These are phyloP conservation scores for Ephemerocybe angulata DNA, from an alignment of 768 basidiomycete genomes.

Conservation along the genomic window DNA sequence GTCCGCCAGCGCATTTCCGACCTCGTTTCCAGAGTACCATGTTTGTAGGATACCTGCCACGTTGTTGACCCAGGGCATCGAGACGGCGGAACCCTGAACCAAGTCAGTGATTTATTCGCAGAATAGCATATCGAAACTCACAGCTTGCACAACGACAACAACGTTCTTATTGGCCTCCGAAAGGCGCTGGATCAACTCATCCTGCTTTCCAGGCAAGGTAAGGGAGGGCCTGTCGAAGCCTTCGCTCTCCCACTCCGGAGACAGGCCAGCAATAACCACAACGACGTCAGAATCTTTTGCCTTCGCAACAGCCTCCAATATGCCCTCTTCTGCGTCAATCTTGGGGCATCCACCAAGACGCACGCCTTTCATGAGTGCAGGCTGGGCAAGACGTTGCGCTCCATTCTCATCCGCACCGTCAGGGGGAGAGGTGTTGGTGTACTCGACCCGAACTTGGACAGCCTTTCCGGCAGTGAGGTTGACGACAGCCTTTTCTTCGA, in stretches of 20 bases:
- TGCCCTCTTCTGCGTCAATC: slow-evolving; percentile 53
- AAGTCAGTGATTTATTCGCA: background rate
- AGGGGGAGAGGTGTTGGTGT: slow-evolving; percentile 57
- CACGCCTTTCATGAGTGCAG: slow-evolving; percentile 66
- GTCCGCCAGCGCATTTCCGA: slow-evolving; percentile 62
- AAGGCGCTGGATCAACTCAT: slow-evolving; percentile 54
- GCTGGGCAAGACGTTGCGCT: slow-evolving; percentile 49
- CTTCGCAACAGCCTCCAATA: slow-evolving; percentile 51
- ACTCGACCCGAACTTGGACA: slow-evolving; percentile 56
- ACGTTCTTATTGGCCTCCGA: slow-evolving; percentile 54
- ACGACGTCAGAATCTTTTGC: slow-evolving; percentile 55
- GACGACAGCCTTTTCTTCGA: slow-evolving; percentile 56
- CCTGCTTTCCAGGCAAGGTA: slow-evolving; percentile 53
- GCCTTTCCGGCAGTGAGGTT: slow-evolving; percentile 42
- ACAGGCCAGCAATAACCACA: slow-evolving; percentile 56
- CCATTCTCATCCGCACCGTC: slow-evolving; percentile 39
- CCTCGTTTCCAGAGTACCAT: slow-evolving; percentile 66
- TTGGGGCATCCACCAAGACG: slow-evolving; percentile 66
- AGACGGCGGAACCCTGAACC: slow-evolving; percentile 69
- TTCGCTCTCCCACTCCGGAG: slow-evolving; percentile 74
- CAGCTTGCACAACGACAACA: slow-evolving; percentile 59
- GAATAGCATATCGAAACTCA: slow-evolving; percentile 25
- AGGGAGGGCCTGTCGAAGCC: slow-evolving; percentile 67
- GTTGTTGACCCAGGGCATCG: slow-evolving; percentile 69
- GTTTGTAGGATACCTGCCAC: slow-evolving; percentile 56